A percentile compares a stretch with the other conserved stretches of the same genome.
Evolutionary conservation across 148 eudicot genomes (phyloP).

Genomic region (Pharnaceum exiguum): DNA sequence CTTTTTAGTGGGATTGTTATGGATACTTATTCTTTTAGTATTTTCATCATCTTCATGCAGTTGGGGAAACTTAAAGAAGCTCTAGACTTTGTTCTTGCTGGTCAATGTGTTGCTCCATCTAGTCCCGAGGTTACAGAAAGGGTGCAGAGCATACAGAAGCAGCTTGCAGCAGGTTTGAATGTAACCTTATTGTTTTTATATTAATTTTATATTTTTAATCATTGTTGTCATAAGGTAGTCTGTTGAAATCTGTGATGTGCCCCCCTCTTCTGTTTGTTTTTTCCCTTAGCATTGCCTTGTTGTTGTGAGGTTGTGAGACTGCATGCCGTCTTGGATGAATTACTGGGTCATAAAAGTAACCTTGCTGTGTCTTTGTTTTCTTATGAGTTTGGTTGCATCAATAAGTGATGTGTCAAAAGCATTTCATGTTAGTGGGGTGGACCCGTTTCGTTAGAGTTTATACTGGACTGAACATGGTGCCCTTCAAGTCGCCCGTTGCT

Average conservation of each 20-base stretch:
- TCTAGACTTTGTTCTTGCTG: constrained; percentile 78
- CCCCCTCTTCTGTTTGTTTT: too few species aligned
- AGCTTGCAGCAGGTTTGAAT: constrained; percentile 64
- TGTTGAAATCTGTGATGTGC: not conserved
- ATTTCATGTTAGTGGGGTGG: too few species aligned
- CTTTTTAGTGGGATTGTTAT: not conserved
- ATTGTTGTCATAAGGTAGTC: not conserved
- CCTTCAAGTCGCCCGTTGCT: too few species aligned
- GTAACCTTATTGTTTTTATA: not conserved
- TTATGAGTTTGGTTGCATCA: not conserved
- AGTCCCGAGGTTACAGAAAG: constrained; percentile 59
- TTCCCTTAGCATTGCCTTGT: too few species aligned
- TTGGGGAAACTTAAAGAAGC: constrained; percentile 85
- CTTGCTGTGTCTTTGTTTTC: not conserved
- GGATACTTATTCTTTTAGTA: not conserved
- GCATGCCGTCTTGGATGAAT: too few species aligned
- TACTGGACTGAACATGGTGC: too few species aligned
- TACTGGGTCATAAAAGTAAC: too few species aligned
- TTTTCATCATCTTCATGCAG: constrained; percentile 33
- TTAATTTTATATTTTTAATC: too few species aligned
- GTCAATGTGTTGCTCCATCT: constrained; percentile 61
- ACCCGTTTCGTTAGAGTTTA: too few species aligned
- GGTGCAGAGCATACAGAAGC: constrained; percentile 54
- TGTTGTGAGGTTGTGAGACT: too few species aligned
- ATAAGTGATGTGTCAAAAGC: too few species aligned